Base-by-base conservation (phyloP, 129 eudicot species). In the Pittosporum tobira region DNA sequence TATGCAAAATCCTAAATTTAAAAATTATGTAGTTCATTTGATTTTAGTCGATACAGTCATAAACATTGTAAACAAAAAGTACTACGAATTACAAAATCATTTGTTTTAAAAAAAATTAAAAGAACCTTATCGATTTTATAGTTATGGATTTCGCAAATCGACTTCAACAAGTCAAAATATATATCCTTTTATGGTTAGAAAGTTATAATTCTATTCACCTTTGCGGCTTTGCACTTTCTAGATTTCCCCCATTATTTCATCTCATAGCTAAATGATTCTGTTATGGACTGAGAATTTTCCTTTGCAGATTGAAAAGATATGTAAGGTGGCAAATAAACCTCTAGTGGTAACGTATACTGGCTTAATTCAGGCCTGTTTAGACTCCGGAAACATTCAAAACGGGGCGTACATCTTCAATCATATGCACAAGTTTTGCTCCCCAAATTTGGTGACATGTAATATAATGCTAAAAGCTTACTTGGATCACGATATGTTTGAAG, bases 291-390 rank as follows among this genome's bases (percentile, higher is more conserved):
- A 44, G 50, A 55, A 28, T 64, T 37, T 56, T 60, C 21, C 27
- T 54, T 31, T n/a, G 44, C 88, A 91, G 96, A 73, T 91, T 74
- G 88, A 76, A 65, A 91, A 91, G 82, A 71, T 91, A 27, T 83
- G 94, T 66, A 83, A 65, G 64, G 95, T 91, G 52, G 96, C 98
- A 52, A 86, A 66, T 46, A 86, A 86, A 58, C 98, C 98, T 58
- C 75, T 91, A 22, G 96, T 91, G 66, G 90, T 86, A 66, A 91
- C 94, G 13, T 91, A 83, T 66, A 91, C 96, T 3, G 98, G 98
- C 28, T 79, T 91, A 22, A 76, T 91, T 67, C 95, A 91, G 79
- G 81, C 98, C 37, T 75, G 96, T 70, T 65, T 87, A 44, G 81
- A 78, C 30, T 48, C 81, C 3, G 90, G 87, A 37, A 43, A 78